Evolutionary conservation across 306 rosid species (phyloP).

Genomic region (Lathyrus aphaca): DNA sequence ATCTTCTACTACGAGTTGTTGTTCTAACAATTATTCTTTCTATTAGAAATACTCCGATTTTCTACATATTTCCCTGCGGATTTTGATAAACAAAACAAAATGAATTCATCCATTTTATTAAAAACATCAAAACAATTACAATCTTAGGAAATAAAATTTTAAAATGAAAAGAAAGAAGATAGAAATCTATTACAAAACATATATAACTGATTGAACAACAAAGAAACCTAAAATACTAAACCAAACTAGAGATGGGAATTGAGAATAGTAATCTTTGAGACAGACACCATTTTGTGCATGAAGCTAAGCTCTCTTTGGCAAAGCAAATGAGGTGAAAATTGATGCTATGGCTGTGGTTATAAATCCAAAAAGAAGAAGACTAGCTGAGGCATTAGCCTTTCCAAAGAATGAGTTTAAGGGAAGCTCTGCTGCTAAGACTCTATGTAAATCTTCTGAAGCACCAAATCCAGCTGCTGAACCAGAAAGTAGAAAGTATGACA

Average conservation of each 20-base stretch:
- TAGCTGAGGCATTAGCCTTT: slow-evolving; percentile 54
- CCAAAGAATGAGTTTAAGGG: slow-evolving; percentile 34
- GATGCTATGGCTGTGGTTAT: slow-evolving; percentile 53
- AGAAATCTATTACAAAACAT: neutral
- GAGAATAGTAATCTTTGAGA: neutral
- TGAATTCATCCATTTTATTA: neutral
- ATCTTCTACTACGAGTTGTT: no score
- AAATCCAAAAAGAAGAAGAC: slow-evolving; percentile 55
- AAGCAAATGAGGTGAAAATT: slow-evolving; percentile 51
- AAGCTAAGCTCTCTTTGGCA: slow-evolving; percentile 40
- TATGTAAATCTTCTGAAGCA: slow-evolving; percentile 42
- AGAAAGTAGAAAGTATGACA: slow-evolving; percentile 55
- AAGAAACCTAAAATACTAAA: neutral
- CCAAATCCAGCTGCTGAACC: slow-evolving; percentile 73
- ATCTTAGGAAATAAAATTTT: neutral
- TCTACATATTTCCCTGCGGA: no score
- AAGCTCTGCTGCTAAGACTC: accelerated
- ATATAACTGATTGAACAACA: neutral
- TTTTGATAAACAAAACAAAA: no score
- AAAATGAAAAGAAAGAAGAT: neutral
- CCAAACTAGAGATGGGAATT: neutral
- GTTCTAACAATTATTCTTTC: no score
- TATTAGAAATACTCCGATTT: no score
- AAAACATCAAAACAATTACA: slow-evolving; percentile 22
- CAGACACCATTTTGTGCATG: neutral